Base-by-base conservation (phyloP, 805 yeast genomes). In the Kazachstania kunashirensis region DNA sequence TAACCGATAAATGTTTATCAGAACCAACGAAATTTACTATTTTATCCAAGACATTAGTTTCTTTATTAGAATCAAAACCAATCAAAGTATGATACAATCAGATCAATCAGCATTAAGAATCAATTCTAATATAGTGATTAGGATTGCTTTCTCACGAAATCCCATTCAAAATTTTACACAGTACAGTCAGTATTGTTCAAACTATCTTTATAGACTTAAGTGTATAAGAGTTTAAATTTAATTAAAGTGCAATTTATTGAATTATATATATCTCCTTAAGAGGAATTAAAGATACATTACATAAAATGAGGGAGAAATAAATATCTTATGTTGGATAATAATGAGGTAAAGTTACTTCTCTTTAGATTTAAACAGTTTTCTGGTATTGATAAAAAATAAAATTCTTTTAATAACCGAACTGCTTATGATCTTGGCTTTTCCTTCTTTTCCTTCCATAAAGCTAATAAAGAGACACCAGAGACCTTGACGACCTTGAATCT, bases 401-500 rank as follows among this genome's bases (percentile, higher is more conserved):
- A 20, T 17, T 15, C 4, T 19, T 29, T 29, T 16, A 16, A n/a
- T n/a, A 5, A 19, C 11, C 23, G 16, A 19, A 6, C 17, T 33
- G 44, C 47, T 77, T 84, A 88, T 67, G 96, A 88, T 79, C 98
- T 86, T 79, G 97, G 97, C 88, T 92, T 92, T 80, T 94, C 99
- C 85, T 92, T 92, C 96, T 92, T 92, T 80, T 94, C 98, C 80
- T 89, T 92, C 96, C 96, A 92, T 73, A 92, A 81, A 70, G 99
- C 98, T 69, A 88, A 79, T 72, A 92, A 80, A 61, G 98, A 92
- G 65, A 94, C 98, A 84, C 98, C 98, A 61, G 98, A 84, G 62
- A 92, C 99, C 80, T 92, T 92, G 70, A 92, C 99, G 69, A 92
- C 99, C 84, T 92, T 92, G 86, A 92, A 92, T 84, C 99, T 92